A percentile compares a stretch with the other conserved stretches of the same genome.
Evolutionary conservation across 2,329 filamentous ascomycete genomes (phyloP).

Genomic region (Aureobasidium melanogenum): DNA sequence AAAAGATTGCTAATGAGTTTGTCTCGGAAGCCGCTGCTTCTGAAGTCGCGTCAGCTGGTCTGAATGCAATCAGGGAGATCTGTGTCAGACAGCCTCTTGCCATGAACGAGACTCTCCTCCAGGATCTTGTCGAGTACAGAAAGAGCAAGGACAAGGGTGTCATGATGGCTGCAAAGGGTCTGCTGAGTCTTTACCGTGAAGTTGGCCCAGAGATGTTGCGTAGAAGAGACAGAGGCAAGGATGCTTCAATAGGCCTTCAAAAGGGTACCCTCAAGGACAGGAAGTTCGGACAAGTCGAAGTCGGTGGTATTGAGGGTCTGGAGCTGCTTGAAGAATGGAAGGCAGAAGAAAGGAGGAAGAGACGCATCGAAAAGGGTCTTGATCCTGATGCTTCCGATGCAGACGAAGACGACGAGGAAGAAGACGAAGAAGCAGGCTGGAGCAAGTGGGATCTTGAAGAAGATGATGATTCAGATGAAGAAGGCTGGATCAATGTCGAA

Average conservation of each 20-base stretch:
- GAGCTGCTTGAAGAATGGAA: slow-evolving; percentile 91
- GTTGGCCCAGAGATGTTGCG: slow-evolving; percentile 81
- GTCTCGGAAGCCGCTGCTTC: slow-evolving; percentile 88
- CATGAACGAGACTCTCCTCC: slow-evolving; percentile 90
- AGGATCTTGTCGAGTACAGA: slow-evolving; percentile 90
- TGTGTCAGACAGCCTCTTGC: slow-evolving; percentile 89
- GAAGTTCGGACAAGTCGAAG: slow-evolving; percentile 73
- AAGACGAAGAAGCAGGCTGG: slow-evolving; percentile 46
- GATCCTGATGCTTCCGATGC: slow-evolving; percentile 51
- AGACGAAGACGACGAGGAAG: slow-evolving; percentile 53
- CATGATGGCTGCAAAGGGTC: slow-evolving; percentile 95
- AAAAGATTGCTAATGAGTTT: slow-evolving; percentile 97
- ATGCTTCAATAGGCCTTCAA: slow-evolving; percentile 74
- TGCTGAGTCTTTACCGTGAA: slow-evolving; percentile 84
- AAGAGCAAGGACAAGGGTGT: slow-evolving; percentile 98
- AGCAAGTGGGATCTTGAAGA: slow-evolving; percentile 54
- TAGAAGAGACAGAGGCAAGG: slow-evolving; percentile 85
- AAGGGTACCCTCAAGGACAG: slow-evolving; percentile 66
- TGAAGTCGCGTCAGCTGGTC: slow-evolving; percentile 82
- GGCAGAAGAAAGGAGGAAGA: slow-evolving; percentile 73
- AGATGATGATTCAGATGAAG: slow-evolving; percentile 57
- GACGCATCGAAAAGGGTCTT: slow-evolving; percentile 59
- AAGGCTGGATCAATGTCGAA: slow-evolving; percentile 87
- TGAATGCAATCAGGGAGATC: slow-evolving; percentile 92
- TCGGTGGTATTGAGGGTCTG: slow-evolving; percentile 79